Base-by-base conservation (phyloP, 2,329 filamentous ascomycete species). In the Sporothrix pseudoabietina region DNA sequence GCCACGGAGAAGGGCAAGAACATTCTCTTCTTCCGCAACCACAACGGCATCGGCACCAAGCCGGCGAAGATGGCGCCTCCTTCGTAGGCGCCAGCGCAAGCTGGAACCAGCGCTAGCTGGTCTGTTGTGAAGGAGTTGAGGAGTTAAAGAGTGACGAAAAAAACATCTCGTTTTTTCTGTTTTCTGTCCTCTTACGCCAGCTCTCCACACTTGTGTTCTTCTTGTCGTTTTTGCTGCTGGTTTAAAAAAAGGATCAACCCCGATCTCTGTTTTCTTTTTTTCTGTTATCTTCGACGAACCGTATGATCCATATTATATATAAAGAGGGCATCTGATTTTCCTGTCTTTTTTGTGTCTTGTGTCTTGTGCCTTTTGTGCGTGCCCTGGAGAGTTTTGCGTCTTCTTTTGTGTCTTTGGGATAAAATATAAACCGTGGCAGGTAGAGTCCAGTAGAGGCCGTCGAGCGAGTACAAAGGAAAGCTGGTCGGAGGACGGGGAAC, bases 1-100 rank as follows among this genome's bases (percentile, higher is more conserved):
- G 92, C 94, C 69, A 83, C 90, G 80, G 95, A 94, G 47, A 91
- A 94, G 78, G 91, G 90, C 81, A 92, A 94, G 85, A 90, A 92
- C 75, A 91, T 99, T 41, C 83, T 97, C 72, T 98, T 99, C 89
- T 99, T 92, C 91, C 90, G 95, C 80, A 99, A 99, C 88, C 87
- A 88, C 78, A 99, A 98, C 84, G 92, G 93, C 26, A 84, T 97
- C 32, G 96, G 96, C 77, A 84, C 90, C 69, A 79, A 82, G 78
- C 85, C 85, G 1, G 69, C 71, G 7, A 75, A 75, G 71, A 26
- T 77, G 44, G 74, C 72, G 8, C 66, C 74, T 14, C 44, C 63
- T n/a, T 54, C 47, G 66, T 69, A 39, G 19, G 14, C 44, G 41
- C 7, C 39, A 30, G 30, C 55, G 14, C 5, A 4, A 4, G 16